Base-by-base conservation (phyloP, 441 rosid species). In the Jatropha multifida region DNA sequence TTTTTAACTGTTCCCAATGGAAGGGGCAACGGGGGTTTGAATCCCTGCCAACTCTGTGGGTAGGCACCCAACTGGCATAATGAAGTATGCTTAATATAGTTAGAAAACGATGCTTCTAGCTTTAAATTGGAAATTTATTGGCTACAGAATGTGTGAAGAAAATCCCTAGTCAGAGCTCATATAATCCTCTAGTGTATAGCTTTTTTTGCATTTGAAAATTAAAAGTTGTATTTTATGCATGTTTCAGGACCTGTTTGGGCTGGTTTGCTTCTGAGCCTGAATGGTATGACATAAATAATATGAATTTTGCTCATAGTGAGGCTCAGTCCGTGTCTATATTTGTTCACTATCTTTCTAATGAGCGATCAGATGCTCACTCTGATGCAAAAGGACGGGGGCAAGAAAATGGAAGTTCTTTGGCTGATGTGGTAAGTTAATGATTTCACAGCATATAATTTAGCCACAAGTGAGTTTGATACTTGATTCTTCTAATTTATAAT, bases 221-320 rank as follows among this genome's bases (percentile, higher is more conserved):
- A 68, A 44, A 38, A 73, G 76, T 79, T 81, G 40, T 62, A 41
- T 74, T 81, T 82, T 74, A 61, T 80, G 67, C 78, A 42, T 85
- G 69, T 79, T 85, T 63, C 88, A 96, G 99, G 90, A 89, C 94
- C 75, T 88, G 95, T 76, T 85, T 96, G 88, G 94, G 97, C 75
- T 96, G 99, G 98, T 96, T 96, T 92, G 94, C 98, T 78, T 87
- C 81, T 88, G 97, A 91, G 86, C 97, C 98, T 32, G 96, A 90
- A 83, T 96, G 96, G 97, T 88, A 69, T 68, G 97, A 96, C 76
- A 84, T 81, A 63, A 88, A 86, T 75, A 80, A 86, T 76, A 76
- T 84, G 76, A 91, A 85, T 83, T 92, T 89, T 78, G 82, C 98
- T 73, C 89, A 83, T 77, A 88, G 92, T 54, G 98, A 94, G 89